Base-by-base conservation (phyloP, 495 filamentous ascomycete genomes). In the Tuber brumale region DNA sequence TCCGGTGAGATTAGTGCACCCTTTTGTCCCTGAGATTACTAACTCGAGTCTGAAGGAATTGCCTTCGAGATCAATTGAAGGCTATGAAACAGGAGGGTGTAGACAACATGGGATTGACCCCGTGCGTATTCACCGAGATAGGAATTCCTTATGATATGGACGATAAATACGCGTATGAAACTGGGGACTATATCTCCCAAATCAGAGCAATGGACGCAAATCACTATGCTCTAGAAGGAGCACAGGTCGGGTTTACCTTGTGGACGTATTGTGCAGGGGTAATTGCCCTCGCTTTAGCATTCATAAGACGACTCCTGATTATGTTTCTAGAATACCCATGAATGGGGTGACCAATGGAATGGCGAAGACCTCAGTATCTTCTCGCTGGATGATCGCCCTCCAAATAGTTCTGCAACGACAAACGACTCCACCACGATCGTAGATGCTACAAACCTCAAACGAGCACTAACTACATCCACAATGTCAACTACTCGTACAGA, bases 61-160 rank as follows among this genome's bases (percentile, higher is more conserved):
- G 94, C 84, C 90, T 99, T 83, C 89, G 90, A 75, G 93, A 97
- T 79, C 95, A 99, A 80, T 89, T 98, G n/a, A 89, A 90, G 27
- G 92, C 92, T 21, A 93, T 99, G 48, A 88, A 90, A 72, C 87
- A 96, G 75, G 95, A 99, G 84, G 97, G 96, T n/a, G 84, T 90
- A 27, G 91, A 95, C 46, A 91, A 95, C 73, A 93, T 97, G 88
- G 95, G 95, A 23, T 88, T 91, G 46, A 95, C 96, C 79, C 95
- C 95, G 1, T 91, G 95, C 79, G 85, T 99, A 18, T 92, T 97
- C 83, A 96, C 93, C 1, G 95, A 99, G 81, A 97, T 97, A 80
- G 95, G 95, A 39, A 97, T 98, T 76, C 95, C 95, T 0, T 99
- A 97, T 82, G 96, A 99, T 83, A 99, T 99, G 95, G 94, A 99